Conservation (phyloP, 2,329 filamentous ascomycete genomes). For the Nothopassalora personata region DNA sequence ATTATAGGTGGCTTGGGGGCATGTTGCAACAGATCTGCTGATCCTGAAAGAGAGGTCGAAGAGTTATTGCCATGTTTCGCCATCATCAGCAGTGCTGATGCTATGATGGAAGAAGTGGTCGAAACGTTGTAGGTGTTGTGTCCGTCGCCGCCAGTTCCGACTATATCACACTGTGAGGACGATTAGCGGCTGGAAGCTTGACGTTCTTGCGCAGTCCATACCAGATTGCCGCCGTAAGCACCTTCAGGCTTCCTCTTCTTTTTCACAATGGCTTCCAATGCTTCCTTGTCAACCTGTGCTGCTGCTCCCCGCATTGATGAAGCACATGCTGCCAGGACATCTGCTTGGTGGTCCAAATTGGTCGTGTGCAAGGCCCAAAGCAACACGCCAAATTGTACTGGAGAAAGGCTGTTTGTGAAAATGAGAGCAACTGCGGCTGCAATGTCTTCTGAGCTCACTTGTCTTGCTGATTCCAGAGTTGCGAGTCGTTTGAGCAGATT, state of each 20-base stretch:
- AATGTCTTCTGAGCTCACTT: conserved; percentile 71
- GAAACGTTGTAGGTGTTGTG: conserved; percentile 99
- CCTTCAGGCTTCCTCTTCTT: conserved; percentile 61
- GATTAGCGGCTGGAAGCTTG: conserved; percentile 6
- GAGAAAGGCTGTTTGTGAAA: conserved; percentile 84
- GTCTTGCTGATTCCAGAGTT: conserved; percentile 35
- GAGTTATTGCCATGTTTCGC: conserved; percentile 96
- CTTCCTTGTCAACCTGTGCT: conserved; percentile 60
- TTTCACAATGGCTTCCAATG: conserved; percentile 58
- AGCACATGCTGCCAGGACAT: conserved; percentile 82
- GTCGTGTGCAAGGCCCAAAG: conserved; percentile 91
- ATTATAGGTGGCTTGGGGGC: conserved; percentile 69
- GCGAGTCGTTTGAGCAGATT: conserved; percentile 66
- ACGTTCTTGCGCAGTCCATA: conserved; percentile 42
- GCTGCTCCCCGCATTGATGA: conserved; percentile 77
- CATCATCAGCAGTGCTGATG: conserved; percentile 75
- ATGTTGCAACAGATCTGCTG: conserved; percentile 79
- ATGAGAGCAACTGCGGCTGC: conserved; percentile 85
- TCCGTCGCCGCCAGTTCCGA: conserved; percentile 91
- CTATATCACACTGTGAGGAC: conserved; percentile 69
- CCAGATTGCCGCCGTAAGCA: conserved; percentile 73
- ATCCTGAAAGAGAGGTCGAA: conserved; percentile 91
- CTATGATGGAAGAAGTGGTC: conserved; percentile 88
- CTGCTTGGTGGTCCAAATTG: conserved; percentile 72
- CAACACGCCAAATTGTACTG: conserved; percentile 79